Evolutionary conservation across 768 basidiomycete genomes (phyloP).

Genomic region (Gymnopilus dilepis): DNA sequence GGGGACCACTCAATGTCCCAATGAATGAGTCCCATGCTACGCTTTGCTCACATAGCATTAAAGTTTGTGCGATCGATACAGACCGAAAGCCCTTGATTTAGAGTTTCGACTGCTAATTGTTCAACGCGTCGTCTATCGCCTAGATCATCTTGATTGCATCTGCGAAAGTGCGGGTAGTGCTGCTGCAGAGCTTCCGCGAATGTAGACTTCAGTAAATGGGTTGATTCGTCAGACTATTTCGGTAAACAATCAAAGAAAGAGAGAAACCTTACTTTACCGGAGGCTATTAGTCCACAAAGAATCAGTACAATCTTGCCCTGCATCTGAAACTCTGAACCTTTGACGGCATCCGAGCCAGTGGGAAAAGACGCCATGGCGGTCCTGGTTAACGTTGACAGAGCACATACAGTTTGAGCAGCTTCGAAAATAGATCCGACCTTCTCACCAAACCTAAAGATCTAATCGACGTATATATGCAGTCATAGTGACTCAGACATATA

Average conservation of each 20-base stretch:
- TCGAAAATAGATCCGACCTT: conserved; percentile 13
- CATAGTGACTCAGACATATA: conserved; percentile 2
- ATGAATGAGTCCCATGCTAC: not conserved
- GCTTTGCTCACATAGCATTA: conserved; percentile 57
- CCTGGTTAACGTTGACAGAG: conserved; percentile 13
- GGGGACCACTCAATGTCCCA: conserved; percentile 2
- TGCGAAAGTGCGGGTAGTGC: conserved; percentile 62
- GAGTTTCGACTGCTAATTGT: conserved; percentile 52
- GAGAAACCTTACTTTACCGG: conserved; percentile 62
- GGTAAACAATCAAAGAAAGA: conserved; percentile 8
- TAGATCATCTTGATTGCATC: conserved; percentile 85
- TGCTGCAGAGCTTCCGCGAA: conserved; percentile 75
- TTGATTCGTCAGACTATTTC: conserved; percentile 14
- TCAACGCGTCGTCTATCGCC: conserved; percentile 74
- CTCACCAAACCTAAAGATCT: conserved; percentile 23
- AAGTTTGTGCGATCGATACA: conserved; percentile 84
- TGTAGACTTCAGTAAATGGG: conserved; percentile 45
- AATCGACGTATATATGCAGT: conserved; percentile 12
- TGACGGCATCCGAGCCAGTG: conserved; percentile 15
- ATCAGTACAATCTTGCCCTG: conserved; percentile 63
- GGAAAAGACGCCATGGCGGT: conserved; percentile 25
- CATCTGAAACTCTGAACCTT: conserved; percentile 30
- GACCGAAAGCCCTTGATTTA: conserved; percentile 67
- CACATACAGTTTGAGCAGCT: conserved; percentile 19
- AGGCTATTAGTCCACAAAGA: conserved; percentile 74